phyloP scores from a whole-genome alignment of 176 grass and related monocot genomes.

The Triticum monococcum region DNA sequence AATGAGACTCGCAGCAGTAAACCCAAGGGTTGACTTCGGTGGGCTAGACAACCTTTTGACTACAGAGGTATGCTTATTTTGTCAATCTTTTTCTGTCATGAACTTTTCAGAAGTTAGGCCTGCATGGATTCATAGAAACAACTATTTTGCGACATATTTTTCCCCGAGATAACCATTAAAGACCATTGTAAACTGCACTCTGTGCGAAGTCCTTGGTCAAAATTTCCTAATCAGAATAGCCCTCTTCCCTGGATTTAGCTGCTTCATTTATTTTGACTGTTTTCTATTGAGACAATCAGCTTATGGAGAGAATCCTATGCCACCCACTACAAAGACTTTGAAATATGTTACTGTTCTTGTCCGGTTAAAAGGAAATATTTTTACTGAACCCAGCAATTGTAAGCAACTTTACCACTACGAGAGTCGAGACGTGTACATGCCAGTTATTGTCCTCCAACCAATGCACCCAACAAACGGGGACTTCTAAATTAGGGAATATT shows the following conservation, averaged over 20 bases:
- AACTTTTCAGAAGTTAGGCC: constrained; percentile 9
- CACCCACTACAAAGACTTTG: constrained; percentile 4
- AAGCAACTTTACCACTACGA: background rate
- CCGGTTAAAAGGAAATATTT: constrained; percentile 8
- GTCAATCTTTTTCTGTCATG: background rate
- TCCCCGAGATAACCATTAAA: background rate
- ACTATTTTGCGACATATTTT: background rate
- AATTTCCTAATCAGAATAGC: background rate
- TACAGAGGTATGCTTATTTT: constrained; percentile 46
- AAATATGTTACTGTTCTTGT: background rate
- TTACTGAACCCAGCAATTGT: background rate
- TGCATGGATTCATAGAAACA: background rate
- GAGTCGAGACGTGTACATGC: background rate
- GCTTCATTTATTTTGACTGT: constrained; percentile 8
- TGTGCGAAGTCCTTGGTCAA: background rate
- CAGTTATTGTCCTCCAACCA: constrained; percentile 2
- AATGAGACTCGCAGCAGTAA: constrained; percentile 86
- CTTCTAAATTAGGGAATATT: constrained; percentile 7
- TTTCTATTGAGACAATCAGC: background rate
- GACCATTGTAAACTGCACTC: background rate
- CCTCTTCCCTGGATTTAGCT: background rate
- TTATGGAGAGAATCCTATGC: background rate
- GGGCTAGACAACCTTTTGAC: constrained; percentile 71
- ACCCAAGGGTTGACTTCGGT: constrained; percentile 74
- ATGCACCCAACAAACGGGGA: constrained; percentile 26